phyloP scores from a whole-genome alignment of 352 stramenopile species.

The Pythium plurisporium region DNA sequence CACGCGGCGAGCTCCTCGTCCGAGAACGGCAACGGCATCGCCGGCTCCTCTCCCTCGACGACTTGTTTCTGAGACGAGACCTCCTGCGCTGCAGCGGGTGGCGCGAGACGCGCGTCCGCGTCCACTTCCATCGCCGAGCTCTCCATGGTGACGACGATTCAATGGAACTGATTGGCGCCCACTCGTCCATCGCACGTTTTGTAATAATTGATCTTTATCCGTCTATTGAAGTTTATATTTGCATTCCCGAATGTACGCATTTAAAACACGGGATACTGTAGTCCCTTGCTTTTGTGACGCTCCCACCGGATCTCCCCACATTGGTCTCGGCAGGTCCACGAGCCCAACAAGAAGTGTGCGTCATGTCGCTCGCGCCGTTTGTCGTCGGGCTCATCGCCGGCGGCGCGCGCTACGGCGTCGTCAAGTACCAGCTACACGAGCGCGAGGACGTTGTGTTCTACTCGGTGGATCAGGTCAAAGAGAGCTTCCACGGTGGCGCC shows the following conservation, averaged over 20 bases:
- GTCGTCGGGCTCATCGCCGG: conserved; percentile 56
- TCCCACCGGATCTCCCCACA: too few species aligned
- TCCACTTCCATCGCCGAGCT: conserved; percentile 36
- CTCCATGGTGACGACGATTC: conserved; percentile 13
- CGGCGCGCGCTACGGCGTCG: conserved; percentile 56
- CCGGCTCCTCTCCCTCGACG: conserved; percentile 16
- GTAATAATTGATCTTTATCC: neutral
- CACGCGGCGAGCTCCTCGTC: conserved; percentile 55
- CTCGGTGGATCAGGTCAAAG: conserved; percentile 55
- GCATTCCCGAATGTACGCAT: neutral
- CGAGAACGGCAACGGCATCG: conserved; percentile 70
- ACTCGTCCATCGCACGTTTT: neutral
- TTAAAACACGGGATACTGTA: conserved; percentile 2
- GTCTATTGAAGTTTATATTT: neutral
- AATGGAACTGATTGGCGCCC: conserved; percentile 11
- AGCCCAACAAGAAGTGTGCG: neutral
- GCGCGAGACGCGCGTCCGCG: conserved; percentile 16
- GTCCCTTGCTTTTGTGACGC: conserved; percentile 24
- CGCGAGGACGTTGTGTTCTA: conserved; percentile 69
- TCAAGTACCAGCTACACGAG: conserved; percentile 69
- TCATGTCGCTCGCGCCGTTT: conserved; percentile 70
- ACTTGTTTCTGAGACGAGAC: neutral
- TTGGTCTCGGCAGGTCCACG: neutral
- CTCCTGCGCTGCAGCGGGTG: conserved; percentile 7
- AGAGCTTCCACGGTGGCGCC: conserved; percentile 40